Base-by-base conservation (phyloP, 306 rosid species). In the Quercus bicolor region DNA sequence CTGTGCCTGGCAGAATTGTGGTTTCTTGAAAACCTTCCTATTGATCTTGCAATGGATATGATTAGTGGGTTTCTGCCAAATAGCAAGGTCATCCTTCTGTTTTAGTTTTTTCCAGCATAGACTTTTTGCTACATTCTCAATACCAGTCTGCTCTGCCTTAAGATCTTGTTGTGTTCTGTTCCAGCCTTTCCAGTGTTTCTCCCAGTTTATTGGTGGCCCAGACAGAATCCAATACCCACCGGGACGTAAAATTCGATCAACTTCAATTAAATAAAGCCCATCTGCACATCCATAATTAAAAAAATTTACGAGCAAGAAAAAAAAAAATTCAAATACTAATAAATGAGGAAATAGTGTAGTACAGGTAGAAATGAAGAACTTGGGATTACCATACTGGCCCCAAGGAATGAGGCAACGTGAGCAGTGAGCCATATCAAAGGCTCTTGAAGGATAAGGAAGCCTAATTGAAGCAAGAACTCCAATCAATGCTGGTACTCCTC, bases 321-420 rank as follows among this genome's bases (percentile, higher is more conserved):
- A 1, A 1, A 23, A 54, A 1, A 15, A 14, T 4, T 0, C 23
- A 54, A 4, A 56, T 21, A 18, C 52, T 66, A 18, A 62, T 66
- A 18, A 62, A 16, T 31, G 7, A 23, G 75, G 52, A 3, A 0
- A 45, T 43, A 33, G 75, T n/a, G 65, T 26, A 10, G 62, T 11
- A 28, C n/a, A 77, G 33, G 24, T 10, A 31, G 78, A 78, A 51
- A 19, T 31, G 74, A 11, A 48, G 18, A 56, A 12, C 31, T 56
- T 56, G 54, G 66, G 66, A 40, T 72, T 94, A 95, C 98, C 98
- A 21, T 78, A 20, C 19, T 84, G 83, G 79, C 90, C 92, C 99
- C 99, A 96, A 0, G 99, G 99, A 77, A 96, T 96, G 72, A 96
- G 99, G 84, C 99, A 96, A 43, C 99, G 97, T 13, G 99, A 96